phyloP scores from a whole-genome alignment of 768 basidiomycete species.

The Butyriboletus loyo region DNA sequence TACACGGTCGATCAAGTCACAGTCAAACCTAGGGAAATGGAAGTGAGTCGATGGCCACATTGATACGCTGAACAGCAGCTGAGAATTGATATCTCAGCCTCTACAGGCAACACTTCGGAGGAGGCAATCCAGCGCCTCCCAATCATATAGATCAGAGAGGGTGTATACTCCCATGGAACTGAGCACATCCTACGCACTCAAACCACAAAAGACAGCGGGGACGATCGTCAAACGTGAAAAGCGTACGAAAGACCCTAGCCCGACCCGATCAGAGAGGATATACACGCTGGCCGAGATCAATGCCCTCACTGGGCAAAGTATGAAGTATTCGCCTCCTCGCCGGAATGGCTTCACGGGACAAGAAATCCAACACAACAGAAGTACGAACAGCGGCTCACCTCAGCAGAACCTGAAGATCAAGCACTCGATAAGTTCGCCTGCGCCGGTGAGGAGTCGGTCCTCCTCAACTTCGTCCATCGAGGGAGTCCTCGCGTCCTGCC shows the following conservation, averaged over 20 bases:
- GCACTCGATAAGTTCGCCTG: conserved; percentile 9
- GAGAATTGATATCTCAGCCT: neutral
- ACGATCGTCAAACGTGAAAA: conserved; percentile 18
- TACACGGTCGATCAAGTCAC: conserved; percentile 11
- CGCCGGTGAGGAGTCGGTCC: conserved; percentile 24
- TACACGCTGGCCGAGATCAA: conserved; percentile 34
- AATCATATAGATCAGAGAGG: conserved; percentile 26
- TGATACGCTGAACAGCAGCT: neutral
- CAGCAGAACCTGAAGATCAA: conserved; percentile 11
- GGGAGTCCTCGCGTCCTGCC: conserved; percentile 54
- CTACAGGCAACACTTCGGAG: conserved; percentile 17
- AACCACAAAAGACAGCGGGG: conserved; percentile 14
- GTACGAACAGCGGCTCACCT: conserved; percentile 23
- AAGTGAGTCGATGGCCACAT: conserved; percentile 15
- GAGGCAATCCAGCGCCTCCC: conserved; percentile 20
- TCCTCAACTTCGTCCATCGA: conserved; percentile 46
- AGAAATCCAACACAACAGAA: conserved; percentile 12
- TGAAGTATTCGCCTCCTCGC: conserved; percentile 23
- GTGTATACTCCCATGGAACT: conserved; percentile 21
- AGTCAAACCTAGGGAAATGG: conserved; percentile 17
- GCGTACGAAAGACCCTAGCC: conserved; percentile 23
- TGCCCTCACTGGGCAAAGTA: conserved; percentile 29
- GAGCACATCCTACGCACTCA: conserved; percentile 10
- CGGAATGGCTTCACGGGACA: conserved; percentile 9
- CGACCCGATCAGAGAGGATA: conserved; percentile 32